A percentile compares a stretch with the other conserved stretches of the same genome.
These are phyloP conservation scores for Solanum clarkiae DNA, from an alignment of 257 asterid genomes.

Conservation along the genomic window DNA sequence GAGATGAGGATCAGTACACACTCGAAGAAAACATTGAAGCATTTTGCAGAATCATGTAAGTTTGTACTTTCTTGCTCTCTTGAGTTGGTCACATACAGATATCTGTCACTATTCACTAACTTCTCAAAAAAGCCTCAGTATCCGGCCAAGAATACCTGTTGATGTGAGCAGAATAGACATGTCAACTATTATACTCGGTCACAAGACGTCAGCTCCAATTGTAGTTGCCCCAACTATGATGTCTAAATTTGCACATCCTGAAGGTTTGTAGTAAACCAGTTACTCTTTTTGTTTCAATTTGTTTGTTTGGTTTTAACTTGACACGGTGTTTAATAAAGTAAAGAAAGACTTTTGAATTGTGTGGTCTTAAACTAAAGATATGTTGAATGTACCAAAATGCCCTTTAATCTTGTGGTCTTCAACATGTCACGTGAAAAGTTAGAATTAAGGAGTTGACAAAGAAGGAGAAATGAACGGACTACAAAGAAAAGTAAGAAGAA, in stretches of 20 bases:
- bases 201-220: slow-evolving; percentile 36
- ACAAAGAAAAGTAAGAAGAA: no score
- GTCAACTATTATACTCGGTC: slow-evolving; percentile 37
- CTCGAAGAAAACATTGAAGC: slow-evolving; percentile 38
- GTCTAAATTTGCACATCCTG: slow-evolving; percentile 41
- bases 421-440: no score
- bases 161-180: slow-evolving; percentile 44
- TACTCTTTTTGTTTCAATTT: neutral
- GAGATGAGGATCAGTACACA: slow-evolving; percentile 62
- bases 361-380: no score
- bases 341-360: no score
- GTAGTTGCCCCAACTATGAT: slow-evolving; percentile 42
- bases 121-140: slow-evolving; percentile 9
- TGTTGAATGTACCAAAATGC: no score
- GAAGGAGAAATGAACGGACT: no score
- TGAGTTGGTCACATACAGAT: neutral
- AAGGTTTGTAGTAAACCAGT: slow-evolving; percentile 16
- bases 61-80: neutral
- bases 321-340: neutral
- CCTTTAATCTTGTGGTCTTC: no score
- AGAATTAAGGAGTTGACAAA: no score
- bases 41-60: slow-evolving; percentile 37
- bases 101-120: neutral
- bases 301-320: neutral
- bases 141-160: slow-evolving; percentile 39